Percentiles rank a stretch among this genome's conserved stretches.
Conservation (phyloP, 164 flowering plant species). For the Akebia trifoliata region DNA sequence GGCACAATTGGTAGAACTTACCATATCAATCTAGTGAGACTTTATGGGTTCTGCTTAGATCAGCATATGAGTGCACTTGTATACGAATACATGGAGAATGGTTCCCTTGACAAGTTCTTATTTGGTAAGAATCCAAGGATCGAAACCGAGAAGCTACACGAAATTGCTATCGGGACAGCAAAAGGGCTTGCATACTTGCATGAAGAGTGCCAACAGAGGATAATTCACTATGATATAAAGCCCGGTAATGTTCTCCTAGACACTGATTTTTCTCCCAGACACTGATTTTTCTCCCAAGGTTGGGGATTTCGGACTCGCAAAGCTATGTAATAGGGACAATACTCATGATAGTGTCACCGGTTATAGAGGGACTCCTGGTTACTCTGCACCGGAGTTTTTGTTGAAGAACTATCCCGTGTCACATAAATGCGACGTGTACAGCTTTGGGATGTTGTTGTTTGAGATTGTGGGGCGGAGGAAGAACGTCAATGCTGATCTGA, state of each 20-base stretch:
- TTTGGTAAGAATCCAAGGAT: neutral
- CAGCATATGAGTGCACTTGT: too few relatives aligned
- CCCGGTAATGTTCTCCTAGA: constrained; percentile 25
- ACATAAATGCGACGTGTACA: constrained; percentile 27
- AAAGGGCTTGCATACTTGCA: constrained; percentile 31
- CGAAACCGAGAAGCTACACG: constrained; percentile 14
- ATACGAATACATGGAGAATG: too few relatives aligned
- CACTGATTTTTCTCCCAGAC: neutral
- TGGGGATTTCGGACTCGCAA: constrained; percentile 31
- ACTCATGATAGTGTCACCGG: constrained; percentile 11
- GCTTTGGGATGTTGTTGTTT: constrained; percentile 28
- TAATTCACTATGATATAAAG: constrained; percentile 32
- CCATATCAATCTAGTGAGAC: constrained; percentile 21
- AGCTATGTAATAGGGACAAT: constrained; percentile 21
- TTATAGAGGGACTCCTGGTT: constrained; percentile 23
- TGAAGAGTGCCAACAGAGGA: constrained; percentile 27
- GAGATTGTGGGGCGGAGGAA: constrained; percentile 23
- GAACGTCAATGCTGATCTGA: constrained; percentile 3
- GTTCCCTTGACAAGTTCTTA: constrained; percentile 20
- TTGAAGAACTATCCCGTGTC: constrained; percentile 7
- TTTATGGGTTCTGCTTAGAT: constrained; percentile 20
- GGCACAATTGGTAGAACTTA: too few relatives aligned
- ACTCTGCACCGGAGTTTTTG: constrained; percentile 19
- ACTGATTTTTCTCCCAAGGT: constrained; percentile 24
- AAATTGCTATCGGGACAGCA: constrained; percentile 23